Evolutionary conservation across 148 eudicot genomes (phyloP), one percentile per base, ranked within the genome.

Genomic region (Silene conica): DNA sequence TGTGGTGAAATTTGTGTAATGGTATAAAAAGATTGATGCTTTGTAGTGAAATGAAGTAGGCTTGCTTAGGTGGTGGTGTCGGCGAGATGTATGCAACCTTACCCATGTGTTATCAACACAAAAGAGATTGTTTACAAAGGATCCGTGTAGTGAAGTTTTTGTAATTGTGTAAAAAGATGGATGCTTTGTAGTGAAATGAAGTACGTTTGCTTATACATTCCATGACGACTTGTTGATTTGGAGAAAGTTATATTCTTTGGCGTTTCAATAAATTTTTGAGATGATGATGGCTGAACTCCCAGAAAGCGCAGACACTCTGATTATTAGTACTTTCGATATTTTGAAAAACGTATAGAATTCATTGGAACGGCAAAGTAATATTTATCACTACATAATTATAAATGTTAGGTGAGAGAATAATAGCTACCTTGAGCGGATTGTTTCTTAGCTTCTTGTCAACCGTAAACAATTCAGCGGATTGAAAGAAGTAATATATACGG

Each of bases 161-260:
- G 34, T 31, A 50, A 18, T 15, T 62, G 0, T 50, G 61, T 15
- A 41, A 0, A 22, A 45, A 45, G 12, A 4, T 43, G 65, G 57
- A 19, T 21, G 21, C 6, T 10, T 67, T 38, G 61, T 34, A 11
- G 10, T 56, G 22, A 28, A 12, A 62, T 21, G 21, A 15, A 3
- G 65, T 60, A 13, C 38, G 31, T 31, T 67, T 67, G 45, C 67
- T 50, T 43, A 31, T 20, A 18, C 62, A 18, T 16, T 73, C 28
- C 18, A 61, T 52, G 57, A 70, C 70, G 59, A 65, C 52, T 22
- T 70, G 70, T 61, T 31, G 2, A 74, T 18, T 23, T 16, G 20
- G 15, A 54, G 70, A 19, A 43, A 48, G 55, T 69, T 50, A 38
- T 74, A 21, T 52, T 26, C 16, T 72, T 58, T 26, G 61, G 15